Evolutionary conservation across 2,329 filamentous ascomycete genomes (phyloP).

Genomic region (Cadophora sp.): DNA sequence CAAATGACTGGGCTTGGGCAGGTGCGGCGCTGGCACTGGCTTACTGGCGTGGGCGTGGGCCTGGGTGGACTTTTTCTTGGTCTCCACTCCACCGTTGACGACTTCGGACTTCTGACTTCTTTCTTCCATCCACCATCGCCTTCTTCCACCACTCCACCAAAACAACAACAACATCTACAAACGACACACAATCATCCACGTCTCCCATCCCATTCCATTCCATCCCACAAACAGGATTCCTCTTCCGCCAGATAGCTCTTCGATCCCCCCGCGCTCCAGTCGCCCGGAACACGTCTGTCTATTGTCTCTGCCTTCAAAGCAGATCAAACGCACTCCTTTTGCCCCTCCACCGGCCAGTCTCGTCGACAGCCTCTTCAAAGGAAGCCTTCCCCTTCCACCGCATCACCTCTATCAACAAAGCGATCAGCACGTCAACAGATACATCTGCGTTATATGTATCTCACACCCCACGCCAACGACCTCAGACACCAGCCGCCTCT

Average conservation of each 20-base stretch:
- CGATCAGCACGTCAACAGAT: slow-evolving; percentile 44
- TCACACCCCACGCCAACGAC: slow-evolving; percentile 72
- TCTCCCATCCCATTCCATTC: neutral
- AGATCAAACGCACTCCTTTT: slow-evolving; percentile 1
- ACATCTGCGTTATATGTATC: slow-evolving; percentile 50
- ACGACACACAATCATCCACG: slow-evolving; percentile 2
- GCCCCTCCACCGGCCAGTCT: slow-evolving; percentile 22
- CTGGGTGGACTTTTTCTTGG: slow-evolving; percentile 3
- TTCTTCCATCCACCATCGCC: slow-evolving; percentile 22
- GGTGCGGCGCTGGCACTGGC: neutral
- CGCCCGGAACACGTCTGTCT: slow-evolving; percentile 19
- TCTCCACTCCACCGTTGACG: slow-evolving; percentile 1
- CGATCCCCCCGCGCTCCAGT: slow-evolving; percentile 2
- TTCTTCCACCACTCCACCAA: no score
- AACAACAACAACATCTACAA: neutral
- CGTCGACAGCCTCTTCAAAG: slow-evolving; percentile 21
- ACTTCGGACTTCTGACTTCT: slow-evolving; percentile 5
- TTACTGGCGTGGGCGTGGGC: neutral
- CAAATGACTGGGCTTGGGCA: neutral
- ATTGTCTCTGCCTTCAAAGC: slow-evolving; percentile 1
- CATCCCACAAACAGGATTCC: slow-evolving; percentile 9
- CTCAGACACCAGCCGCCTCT: slow-evolving; percentile 92
- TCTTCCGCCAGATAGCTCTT: neutral
- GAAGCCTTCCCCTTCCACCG: slow-evolving; percentile 37
- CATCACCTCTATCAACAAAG: slow-evolving; percentile 39